Evolutionary conservation across 345 rosid species (phyloP).

Genomic region (Acer saccharum): DNA sequence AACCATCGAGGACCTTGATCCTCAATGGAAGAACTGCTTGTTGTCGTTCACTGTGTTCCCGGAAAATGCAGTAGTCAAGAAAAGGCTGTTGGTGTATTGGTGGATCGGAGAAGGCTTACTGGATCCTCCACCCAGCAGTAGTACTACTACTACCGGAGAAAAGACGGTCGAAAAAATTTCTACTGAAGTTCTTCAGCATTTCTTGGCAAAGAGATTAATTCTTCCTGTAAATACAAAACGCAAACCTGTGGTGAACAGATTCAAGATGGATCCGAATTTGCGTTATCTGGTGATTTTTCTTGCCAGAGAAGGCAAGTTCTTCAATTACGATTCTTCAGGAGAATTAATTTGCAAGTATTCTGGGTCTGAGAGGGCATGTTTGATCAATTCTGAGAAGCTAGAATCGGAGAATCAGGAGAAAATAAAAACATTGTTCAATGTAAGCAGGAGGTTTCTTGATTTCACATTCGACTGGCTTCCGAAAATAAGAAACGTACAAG

Average conservation of each 20-base stretch:
- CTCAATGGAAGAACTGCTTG: conserved; percentile 18
- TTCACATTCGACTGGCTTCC: conserved; percentile 27
- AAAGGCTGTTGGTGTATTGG: conserved; percentile 51
- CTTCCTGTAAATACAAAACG: conserved; percentile 35
- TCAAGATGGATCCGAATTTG: conserved; percentile 45
- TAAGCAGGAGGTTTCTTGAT: conserved; percentile 26
- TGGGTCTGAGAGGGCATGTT: conserved; percentile 35
- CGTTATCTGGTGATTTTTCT: conserved; percentile 38
- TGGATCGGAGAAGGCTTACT: conserved; percentile 55
- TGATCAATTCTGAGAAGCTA: conserved; percentile 31
- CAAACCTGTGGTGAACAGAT: conserved; percentile 26
- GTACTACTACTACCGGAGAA: no score
- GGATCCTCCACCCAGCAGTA: background rate
- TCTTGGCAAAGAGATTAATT: conserved; percentile 28
- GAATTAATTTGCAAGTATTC: conserved; percentile 26
- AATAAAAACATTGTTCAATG: conserved; percentile 31
- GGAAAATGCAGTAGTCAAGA: conserved; percentile 42
- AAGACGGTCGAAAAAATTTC: background rate
- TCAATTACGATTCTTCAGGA: conserved; percentile 19
- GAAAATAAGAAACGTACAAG: conserved; percentile 24
- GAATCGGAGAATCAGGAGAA: background rate
- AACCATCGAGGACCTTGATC: no score
- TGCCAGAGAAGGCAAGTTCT: conserved; percentile 20
- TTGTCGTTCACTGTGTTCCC: conserved; percentile 52
- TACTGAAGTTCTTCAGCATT: conserved; percentile 18